Percentiles rank a stretch among this genome's conserved stretches.
phyloP scores from a whole-genome alignment of 2,329 filamentous ascomycete genomes.

The Calonectria honghensis region DNA sequence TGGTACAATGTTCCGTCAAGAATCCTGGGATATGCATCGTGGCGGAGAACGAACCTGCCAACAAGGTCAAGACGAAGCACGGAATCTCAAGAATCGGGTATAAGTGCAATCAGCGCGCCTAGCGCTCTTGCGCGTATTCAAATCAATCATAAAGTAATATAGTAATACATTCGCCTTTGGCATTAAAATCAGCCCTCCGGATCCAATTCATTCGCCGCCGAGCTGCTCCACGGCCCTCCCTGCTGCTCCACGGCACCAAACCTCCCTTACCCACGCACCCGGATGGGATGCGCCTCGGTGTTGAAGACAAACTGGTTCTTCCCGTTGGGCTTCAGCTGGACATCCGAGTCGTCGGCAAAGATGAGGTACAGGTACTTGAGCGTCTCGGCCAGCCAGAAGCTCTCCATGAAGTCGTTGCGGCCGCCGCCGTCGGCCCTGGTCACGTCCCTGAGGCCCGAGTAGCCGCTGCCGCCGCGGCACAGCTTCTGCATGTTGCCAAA shows the following conservation, averaged over 20 bases:
- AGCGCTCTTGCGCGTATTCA: neutral
- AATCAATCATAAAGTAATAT: neutral
- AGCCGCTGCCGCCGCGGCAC: slow-evolving; percentile 79
- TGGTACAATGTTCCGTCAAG: neutral
- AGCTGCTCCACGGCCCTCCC: neutral
- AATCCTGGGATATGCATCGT: too few species aligned
- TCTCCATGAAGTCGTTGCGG: slow-evolving; percentile 84
- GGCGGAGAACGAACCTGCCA: neutral
- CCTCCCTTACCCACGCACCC: slow-evolving; percentile 41
- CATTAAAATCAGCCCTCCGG: neutral
- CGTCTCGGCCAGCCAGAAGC: slow-evolving; percentile 91
- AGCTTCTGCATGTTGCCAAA: slow-evolving; percentile 81
- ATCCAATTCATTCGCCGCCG: neutral
- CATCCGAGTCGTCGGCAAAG: slow-evolving; percentile 75
- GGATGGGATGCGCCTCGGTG: slow-evolving; percentile 69
- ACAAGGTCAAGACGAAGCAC: neutral
- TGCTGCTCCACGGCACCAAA: neutral
- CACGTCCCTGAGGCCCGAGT: slow-evolving; percentile 79
- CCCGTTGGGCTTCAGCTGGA: slow-evolving; percentile 68
- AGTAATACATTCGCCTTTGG: neutral
- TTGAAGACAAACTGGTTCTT: slow-evolving; percentile 71
- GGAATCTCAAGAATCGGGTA: neutral
- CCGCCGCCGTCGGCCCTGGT: slow-evolving; percentile 72
- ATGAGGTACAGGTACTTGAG: slow-evolving; percentile 90
- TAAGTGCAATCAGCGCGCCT: neutral